Conservation (phyloP, 495 filamentous ascomycete genomes). For the Monascus purpureus region DNA sequence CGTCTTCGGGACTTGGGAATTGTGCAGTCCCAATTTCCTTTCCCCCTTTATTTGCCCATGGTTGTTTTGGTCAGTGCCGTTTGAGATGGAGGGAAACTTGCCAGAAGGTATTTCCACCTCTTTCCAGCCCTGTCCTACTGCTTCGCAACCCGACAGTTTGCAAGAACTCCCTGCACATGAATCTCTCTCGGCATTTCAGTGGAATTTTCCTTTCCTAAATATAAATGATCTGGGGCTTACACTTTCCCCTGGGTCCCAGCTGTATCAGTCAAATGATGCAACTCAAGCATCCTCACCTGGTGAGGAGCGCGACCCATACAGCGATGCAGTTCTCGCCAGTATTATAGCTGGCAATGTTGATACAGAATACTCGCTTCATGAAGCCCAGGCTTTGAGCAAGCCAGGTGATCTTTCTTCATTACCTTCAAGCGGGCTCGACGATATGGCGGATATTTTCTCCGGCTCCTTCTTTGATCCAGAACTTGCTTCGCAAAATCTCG, state of each 20-base stretch:
- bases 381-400: neutral
- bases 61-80: constrained; percentile 2
- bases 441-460: constrained; percentile 2
- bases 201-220: constrained; percentile 7
- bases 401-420: neutral
- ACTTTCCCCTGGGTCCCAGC: constrained; percentile 26
- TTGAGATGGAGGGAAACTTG: constrained; percentile 17
- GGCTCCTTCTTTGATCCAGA: constrained; percentile 12
- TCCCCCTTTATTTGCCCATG: neutral
- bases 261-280: constrained; percentile 9
- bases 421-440: neutral
- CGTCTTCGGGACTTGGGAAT: too few relatives aligned
- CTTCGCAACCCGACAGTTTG: constrained; percentile 2
- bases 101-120: constrained; percentile 31
- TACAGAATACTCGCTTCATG: neutral
- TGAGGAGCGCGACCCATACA: constrained; percentile 3
- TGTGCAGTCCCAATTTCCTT: too few relatives aligned
- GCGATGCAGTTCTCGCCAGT: too few relatives aligned
- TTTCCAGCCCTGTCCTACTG: constrained; percentile 11
- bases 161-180: constrained; percentile 8
- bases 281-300: constrained; percentile 2
- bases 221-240: constrained; percentile 32
- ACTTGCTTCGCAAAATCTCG: constrained; percentile 8
- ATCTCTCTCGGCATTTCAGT: constrained; percentile 7
- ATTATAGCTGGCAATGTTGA: neutral